Evolutionary conservation across 768 basidiomycete genomes (phyloP), one percentile per base, ranked within the genome.

Genomic region (Clathrus columnatus): DNA sequence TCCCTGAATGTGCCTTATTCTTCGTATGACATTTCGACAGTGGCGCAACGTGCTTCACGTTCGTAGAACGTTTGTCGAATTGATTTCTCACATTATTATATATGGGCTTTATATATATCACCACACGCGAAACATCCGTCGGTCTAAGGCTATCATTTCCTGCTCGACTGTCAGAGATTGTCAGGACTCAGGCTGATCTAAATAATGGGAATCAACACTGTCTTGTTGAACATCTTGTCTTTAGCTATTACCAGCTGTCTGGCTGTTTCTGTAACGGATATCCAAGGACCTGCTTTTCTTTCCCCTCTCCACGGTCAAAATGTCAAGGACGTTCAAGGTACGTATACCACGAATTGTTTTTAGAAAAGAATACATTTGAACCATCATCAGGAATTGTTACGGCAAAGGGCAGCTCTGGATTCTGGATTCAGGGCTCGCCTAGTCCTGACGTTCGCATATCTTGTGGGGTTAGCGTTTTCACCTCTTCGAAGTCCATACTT

Each of bases 401-500:
- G 21, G 56, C 48, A 16, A 53, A 81, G 78, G 70, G 70, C 21
- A 66, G 68, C 16, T 73, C 62, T 54, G 79, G 80, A 2, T 77
- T 79, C 57, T 82, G 73, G 65, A 67, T 82, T 17, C 63, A 66
- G 21, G 77, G 75, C 26, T 71, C 74, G 26, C 69, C 71, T 29
- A 70, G 69, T 6, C 55, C 67, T 1, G 80, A 82, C 60, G 60
- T 63, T 23, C 76, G 79, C 32, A 68, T 70, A 32, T 82, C 80
- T 6, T 76, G 71, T 56, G 81, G 80, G 32, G 64, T 84, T 8
- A 69, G 67, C 21, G 69, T 84, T 36, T 82, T 73, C 65, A 73
- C 78, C 1, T 64, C 70, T 11, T 71, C 72, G 8, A 60, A 69
- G 1, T 62, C 72, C 11, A 63, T 73, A 10, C 63, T 73, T 24